Percentiles rank a stretch among this genome's conserved stretches.
Conservation (phyloP, 2,329 filamentous ascomycete genomes). For the Diplodia scrobiculata region DNA sequence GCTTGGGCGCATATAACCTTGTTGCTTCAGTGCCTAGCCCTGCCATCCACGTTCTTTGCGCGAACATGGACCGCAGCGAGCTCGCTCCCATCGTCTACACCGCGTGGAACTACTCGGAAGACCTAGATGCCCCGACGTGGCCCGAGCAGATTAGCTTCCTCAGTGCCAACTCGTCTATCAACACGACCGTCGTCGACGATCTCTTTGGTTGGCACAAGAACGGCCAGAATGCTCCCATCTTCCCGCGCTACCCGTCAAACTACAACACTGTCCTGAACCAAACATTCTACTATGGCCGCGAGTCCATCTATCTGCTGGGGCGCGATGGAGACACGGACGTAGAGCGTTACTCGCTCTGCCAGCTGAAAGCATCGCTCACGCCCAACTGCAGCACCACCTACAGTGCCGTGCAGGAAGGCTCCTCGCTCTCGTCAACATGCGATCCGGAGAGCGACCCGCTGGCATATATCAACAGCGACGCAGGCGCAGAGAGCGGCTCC, state of each 20-base stretch:
- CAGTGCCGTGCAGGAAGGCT: conserved; percentile 55
- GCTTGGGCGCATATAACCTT: conserved; percentile 69
- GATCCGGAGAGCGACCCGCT: conserved; percentile 58
- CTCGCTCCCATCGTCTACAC: conserved; percentile 66
- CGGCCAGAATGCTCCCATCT: conserved; percentile 57
- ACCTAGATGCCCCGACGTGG: conserved; percentile 37
- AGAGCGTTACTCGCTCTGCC: conserved; percentile 66
- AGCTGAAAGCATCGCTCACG: conserved; percentile 64
- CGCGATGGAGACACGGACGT: conserved; percentile 35
- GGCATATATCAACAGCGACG: conserved; percentile 56
- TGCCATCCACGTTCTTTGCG: conserved; percentile 71
- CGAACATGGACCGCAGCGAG: conserved; percentile 62
- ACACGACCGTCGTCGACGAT: conserved; percentile 61
- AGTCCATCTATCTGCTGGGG: conserved; percentile 67
- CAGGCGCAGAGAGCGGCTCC: conserved; percentile 60
- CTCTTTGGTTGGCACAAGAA: conserved; percentile 69
- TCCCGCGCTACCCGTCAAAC: conserved; percentile 56
- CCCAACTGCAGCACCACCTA: conserved; percentile 66
- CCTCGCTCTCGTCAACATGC: conserved; percentile 63
- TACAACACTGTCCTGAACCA: conserved; percentile 63
- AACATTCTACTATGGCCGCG: conserved; percentile 40
- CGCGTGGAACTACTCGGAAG: conserved; percentile 55
- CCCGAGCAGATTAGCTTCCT: conserved; percentile 26
- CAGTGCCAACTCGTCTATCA: conserved; percentile 28
- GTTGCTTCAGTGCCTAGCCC: conserved; percentile 71